These are phyloP conservation scores for Millerozyma miso DNA, from an alignment of 805 yeast species.

Conservation along the genomic window DNA sequence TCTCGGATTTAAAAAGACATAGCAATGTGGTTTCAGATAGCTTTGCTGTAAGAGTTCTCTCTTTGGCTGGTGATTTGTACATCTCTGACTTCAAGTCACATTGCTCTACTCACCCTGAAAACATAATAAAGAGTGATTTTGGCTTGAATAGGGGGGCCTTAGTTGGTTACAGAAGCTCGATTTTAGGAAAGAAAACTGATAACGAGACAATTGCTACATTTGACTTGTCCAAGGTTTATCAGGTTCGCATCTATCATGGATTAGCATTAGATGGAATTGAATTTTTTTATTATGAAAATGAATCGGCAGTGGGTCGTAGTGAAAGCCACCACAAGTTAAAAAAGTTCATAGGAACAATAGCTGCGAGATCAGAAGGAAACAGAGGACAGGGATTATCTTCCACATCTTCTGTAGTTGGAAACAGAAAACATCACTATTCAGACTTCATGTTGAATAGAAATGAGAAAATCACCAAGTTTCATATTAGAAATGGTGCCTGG, in stretches of 20 bases:
- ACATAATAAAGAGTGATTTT: constrained; percentile 31
- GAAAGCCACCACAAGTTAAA: constrained; percentile 2
- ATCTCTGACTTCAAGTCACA: constrained; percentile 46
- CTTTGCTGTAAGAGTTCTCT: constrained; percentile 50
- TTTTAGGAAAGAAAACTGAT: constrained; percentile 25
- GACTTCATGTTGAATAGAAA: constrained; percentile 55
- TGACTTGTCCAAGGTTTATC: constrained; percentile 37
- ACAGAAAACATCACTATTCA: constrained; percentile 45
- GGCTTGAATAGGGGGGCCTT: constrained; percentile 38
- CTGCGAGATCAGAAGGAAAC: neutral
- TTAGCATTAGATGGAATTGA: constrained; percentile 78
- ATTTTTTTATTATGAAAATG: constrained; percentile 24
- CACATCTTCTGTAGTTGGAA: constrained; percentile 41
- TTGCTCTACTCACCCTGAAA: constrained; percentile 16
- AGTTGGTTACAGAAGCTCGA: constrained; percentile 35
- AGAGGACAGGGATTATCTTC: neutral
- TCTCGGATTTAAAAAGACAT: constrained; percentile 23
- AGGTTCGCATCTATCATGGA: constrained; percentile 68
- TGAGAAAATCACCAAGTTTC: constrained; percentile 58
- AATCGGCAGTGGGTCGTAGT: constrained; percentile 3
- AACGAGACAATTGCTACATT: constrained; percentile 25
- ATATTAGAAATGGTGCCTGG: constrained; percentile 80
- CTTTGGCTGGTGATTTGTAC: constrained; percentile 59
- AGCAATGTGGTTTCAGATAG: constrained; percentile 22
- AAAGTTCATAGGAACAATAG: neutral